Percentiles rank a stretch among this genome's conserved stretches.
Conservation (phyloP, 1,284 basidiomycete species). For the Cryptococcus sp. region DNA sequence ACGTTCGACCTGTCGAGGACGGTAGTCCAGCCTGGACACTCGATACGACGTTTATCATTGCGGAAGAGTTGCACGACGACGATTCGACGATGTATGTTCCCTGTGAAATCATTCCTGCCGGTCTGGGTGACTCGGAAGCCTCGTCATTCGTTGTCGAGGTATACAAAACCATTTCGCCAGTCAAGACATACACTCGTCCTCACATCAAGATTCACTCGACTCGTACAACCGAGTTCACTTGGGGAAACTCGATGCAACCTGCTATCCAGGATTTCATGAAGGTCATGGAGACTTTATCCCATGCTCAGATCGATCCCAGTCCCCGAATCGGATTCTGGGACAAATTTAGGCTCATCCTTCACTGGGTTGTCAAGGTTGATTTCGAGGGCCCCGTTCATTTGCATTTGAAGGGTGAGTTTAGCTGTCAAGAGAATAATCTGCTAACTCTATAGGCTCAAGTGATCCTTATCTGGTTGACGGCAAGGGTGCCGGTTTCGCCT, state of each 20-base stretch:
- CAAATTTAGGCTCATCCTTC: conserved; percentile 77
- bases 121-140: conserved; percentile 56
- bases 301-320: conserved; percentile 78
- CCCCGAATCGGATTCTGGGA: conserved; percentile 93
- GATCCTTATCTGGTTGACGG: conserved; percentile 74
- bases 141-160: conserved; percentile 62
- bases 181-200: conserved; percentile 85
- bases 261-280: conserved; percentile 83
- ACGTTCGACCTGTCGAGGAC: conserved; percentile 42
- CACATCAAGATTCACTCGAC: conserved; percentile 63
- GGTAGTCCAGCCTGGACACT: conserved; percentile 43
- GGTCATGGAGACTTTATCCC: conserved; percentile 75
- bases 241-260: conserved; percentile 86
- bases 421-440: background rate
- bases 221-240: conserved; percentile 70
- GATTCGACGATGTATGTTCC: conserved; percentile 69
- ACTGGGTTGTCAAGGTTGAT: conserved; percentile 70
- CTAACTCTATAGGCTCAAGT: conserved; percentile 60
- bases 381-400: conserved; percentile 74
- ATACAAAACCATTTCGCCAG: conserved; percentile 91
- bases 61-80: conserved; percentile 76
- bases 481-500: conserved; percentile 82
- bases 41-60: conserved; percentile 77
- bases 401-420: conserved; percentile 70
- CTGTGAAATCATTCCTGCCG: conserved; percentile 59